A percentile compares a stretch with the other conserved stretches of the same genome.
Evolutionary conservation across 371 early-diverging fungal species (phyloP).

Genomic region (Mucor indicus): DNA sequence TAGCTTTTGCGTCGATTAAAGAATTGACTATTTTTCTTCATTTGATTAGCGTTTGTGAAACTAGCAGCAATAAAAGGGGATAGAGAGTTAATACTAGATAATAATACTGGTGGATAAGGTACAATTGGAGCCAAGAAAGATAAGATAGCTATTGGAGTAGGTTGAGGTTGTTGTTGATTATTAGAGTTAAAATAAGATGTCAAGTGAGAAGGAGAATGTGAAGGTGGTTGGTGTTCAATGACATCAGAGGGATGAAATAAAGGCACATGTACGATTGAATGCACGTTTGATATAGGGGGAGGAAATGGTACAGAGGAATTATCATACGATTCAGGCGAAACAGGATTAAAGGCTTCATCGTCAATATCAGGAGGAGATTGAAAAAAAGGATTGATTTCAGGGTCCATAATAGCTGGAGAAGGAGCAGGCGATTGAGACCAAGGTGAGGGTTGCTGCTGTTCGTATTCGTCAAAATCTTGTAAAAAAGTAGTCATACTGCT

Average conservation of each 20-base stretch:
- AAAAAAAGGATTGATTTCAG: constrained; percentile 60
- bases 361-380: constrained; percentile 57
- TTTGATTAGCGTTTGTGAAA: constrained; percentile 33
- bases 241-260: constrained; percentile 39
- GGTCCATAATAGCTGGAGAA: constrained; percentile 59
- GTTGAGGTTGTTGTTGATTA: constrained; percentile 19
- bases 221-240: not conserved
- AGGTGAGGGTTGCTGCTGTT: constrained; percentile 49
- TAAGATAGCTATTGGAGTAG: constrained; percentile 57
- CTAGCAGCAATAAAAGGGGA: constrained; percentile 56
- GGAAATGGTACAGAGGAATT: constrained; percentile 36
- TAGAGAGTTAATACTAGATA: constrained; percentile 42
- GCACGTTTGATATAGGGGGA: constrained; percentile 45
- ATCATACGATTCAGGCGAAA: constrained; percentile 39
- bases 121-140: constrained; percentile 60
- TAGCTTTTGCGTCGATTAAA: constrained; percentile 2
- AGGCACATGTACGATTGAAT: constrained; percentile 61
- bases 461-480: constrained; percentile 45
- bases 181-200: not conserved
- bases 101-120: constrained; percentile 56
- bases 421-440: constrained; percentile 69
- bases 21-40: constrained; percentile 13
- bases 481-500: constrained; percentile 7
- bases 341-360: constrained; percentile 62
- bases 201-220: not conserved